phyloP scores from a whole-genome alignment of 164 flowering plant genomes.

The Magnolia kwangsiensis region DNA sequence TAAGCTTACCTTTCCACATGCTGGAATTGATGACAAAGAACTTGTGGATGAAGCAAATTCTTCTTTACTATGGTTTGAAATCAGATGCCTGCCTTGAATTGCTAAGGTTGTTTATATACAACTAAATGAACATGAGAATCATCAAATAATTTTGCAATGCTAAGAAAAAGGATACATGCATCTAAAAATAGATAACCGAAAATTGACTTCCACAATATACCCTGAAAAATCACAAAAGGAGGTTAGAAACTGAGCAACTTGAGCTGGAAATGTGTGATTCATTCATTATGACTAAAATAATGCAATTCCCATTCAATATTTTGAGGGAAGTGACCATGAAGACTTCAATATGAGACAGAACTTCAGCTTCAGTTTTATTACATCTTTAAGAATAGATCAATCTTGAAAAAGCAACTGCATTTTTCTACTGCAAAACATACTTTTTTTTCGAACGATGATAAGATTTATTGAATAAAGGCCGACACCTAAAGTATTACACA shows the following conservation, averaged over 20 bases:
- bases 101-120: constrained; percentile 33
- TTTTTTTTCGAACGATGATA: no score
- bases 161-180: constrained; percentile 50
- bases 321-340: no score
- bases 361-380: no score
- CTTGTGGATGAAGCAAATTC: constrained; percentile 27
- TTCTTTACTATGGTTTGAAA: constrained; percentile 32
- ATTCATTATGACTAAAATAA: no score
- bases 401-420: no score
- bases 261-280: not conserved
- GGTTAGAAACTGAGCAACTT: not conserved
- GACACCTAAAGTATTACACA: no score
- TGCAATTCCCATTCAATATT: no score
- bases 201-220: constrained; percentile 50
- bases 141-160: not conserved
- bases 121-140: constrained; percentile 2
- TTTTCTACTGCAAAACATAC: no score
- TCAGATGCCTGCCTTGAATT: constrained; percentile 40
- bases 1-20: constrained; percentile 45
- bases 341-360: no score
- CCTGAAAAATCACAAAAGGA: constrained; percentile 37
- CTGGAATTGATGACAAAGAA: constrained; percentile 30
- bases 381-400: no score
- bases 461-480: no score
- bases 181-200: constrained; percentile 49